A percentile compares a stretch with the other conserved stretches of the same genome.
Evolutionary conservation across 2,329 filamentous ascomycete genomes (phyloP).

Genomic region (Xylariaceae sp.): DNA sequence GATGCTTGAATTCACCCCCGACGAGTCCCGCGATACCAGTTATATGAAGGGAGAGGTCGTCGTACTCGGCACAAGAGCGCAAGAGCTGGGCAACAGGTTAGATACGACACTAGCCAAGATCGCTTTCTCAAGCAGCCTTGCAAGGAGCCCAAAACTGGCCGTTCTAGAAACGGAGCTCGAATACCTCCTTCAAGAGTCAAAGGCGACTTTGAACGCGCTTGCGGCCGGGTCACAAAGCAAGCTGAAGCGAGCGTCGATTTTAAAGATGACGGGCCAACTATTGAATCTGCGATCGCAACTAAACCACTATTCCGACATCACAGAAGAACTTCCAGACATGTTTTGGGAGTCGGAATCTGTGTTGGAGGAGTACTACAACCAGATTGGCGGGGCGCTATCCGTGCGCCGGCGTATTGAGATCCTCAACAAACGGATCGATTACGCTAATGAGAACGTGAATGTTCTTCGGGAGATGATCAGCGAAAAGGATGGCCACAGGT

Average conservation of each 20-base stretch:
- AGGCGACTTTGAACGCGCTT: slow-evolving; percentile 73
- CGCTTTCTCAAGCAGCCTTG: slow-evolving; percentile 91
- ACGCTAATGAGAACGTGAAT: slow-evolving; percentile 89
- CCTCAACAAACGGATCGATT: slow-evolving; percentile 96
- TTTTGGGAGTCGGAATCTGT: slow-evolving; percentile 97
- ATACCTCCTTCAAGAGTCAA: slow-evolving; percentile 82
- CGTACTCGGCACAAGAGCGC: slow-evolving; percentile 71
- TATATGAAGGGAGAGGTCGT: slow-evolving; percentile 84
- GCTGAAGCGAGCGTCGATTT: slow-evolving; percentile 71
- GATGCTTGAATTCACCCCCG: slow-evolving; percentile 81
- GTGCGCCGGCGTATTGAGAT: slow-evolving; percentile 87
- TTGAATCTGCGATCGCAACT: slow-evolving; percentile 84
- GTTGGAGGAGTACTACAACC: slow-evolving; percentile 91
- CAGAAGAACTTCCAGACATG: slow-evolving; percentile 88
- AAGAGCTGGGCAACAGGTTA: slow-evolving; percentile 39
- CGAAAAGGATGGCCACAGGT: slow-evolving; percentile 79
- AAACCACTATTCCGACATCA: slow-evolving; percentile 95
- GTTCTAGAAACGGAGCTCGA: slow-evolving; percentile 80
- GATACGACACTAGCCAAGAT: slow-evolving; percentile 81
- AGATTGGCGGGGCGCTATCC: slow-evolving; percentile 84
- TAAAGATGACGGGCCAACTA: slow-evolving; percentile 90
- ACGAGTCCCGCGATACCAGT: slow-evolving; percentile 67
- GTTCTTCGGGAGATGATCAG: slow-evolving; percentile 84
- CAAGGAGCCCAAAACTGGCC: slow-evolving; percentile 87
- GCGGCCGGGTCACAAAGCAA: slow-evolving; percentile 54